These are phyloP conservation scores for Acrodontium crateriforme DNA, from an alignment of 2,329 filamentous ascomycete species.

Conservation along the genomic window DNA sequence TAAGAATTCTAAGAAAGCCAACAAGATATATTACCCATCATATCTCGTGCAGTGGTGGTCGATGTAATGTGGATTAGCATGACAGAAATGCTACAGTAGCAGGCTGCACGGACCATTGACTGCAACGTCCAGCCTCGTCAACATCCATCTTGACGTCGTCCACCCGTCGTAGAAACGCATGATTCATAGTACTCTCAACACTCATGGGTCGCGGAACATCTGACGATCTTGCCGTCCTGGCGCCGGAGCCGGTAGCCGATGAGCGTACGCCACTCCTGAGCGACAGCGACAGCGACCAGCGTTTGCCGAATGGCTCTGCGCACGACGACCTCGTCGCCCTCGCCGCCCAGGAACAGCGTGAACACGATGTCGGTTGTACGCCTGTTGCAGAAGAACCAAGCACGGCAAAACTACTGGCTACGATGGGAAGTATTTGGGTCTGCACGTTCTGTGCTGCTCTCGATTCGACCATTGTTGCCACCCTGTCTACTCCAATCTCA, in stretches of 20 bases:
- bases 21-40: too few species aligned
- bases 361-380: constrained; percentile 15
- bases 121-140: too few species aligned
- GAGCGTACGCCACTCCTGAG: constrained; percentile 4
- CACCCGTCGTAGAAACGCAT: too few species aligned
- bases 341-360: constrained; percentile 19
- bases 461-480: constrained; percentile 76
- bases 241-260: constrained; percentile 6
- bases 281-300: constrained; percentile 1
- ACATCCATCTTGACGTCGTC: too few species aligned
- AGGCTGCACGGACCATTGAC: too few species aligned
- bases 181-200: too few species aligned
- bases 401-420: constrained; percentile 33
- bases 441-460: constrained; percentile 42
- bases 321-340: constrained; percentile 13
- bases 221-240: constrained; percentile 4
- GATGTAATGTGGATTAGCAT: too few species aligned
- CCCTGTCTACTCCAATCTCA: constrained; percentile 69
- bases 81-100: too few species aligned
- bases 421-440: constrained; percentile 38
- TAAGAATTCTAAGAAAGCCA: too few species aligned
- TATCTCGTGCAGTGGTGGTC: too few species aligned
- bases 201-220: too few species aligned
- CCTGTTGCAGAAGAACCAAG: constrained; percentile 30
- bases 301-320: constrained; percentile 11